phyloP scores from a whole-genome alignment of 306 rosid species.

The Vicia sativa region DNA sequence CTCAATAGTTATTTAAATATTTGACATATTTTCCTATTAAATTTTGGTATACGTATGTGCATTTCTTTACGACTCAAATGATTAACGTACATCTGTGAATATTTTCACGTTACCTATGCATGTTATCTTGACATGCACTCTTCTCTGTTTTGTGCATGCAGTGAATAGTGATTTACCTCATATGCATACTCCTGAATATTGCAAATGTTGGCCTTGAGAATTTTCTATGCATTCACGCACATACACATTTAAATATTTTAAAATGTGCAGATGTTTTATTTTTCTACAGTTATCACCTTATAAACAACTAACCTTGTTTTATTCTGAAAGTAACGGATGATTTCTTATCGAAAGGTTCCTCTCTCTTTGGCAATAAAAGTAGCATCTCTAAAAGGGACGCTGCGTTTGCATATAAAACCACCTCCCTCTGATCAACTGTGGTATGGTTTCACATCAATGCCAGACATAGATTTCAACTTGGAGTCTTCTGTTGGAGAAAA shows the following conservation, averaged over 20 bases:
- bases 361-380: constrained; percentile 78
- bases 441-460: constrained; percentile 94
- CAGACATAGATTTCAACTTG: constrained; percentile 74
- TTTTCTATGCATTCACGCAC: constrained; percentile 11
- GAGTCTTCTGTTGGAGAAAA: constrained; percentile 86
- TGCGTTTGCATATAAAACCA: constrained; percentile 91
- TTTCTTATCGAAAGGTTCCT: constrained; percentile 71
- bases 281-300: constrained; percentile 17
- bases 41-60: not conserved
- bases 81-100: not conserved
- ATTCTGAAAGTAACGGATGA: constrained; percentile 38
- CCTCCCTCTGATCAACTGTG: constrained; percentile 97
- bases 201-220: constrained; percentile 23
- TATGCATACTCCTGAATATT: constrained; percentile 18
- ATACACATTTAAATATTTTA: constrained; percentile 16
- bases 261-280: constrained; percentile 27
- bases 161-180: constrained; percentile 26
- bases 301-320: constrained; percentile 2
- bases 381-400: constrained; percentile 75
- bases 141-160: constrained; percentile 9
- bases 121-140: constrained; percentile 20
- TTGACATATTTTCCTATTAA: not conserved
- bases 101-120: not conserved
- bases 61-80: constrained; percentile 17
- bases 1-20: not conserved